Base-by-base conservation (phyloP, 257 asterid genomes). In the Salvia hispanica region DNA sequence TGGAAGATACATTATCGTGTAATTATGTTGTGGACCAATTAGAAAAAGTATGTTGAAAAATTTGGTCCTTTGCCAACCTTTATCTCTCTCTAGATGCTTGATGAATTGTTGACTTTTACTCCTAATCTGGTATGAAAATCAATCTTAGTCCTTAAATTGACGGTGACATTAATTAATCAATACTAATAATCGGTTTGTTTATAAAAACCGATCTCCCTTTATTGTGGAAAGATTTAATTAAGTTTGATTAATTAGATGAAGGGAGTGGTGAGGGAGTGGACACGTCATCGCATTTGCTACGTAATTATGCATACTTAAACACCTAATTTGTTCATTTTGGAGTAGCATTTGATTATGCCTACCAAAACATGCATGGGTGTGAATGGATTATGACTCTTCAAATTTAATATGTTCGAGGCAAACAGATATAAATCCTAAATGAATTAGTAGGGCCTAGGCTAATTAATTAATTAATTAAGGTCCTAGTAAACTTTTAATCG, bases 401-500 rank as follows among this genome's bases (percentile, higher is more conserved):
- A 25, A 25, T 25, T 25, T 0, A 25, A 66, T 54, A n/a, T 9
- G 0, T 16, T n/a, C 33, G 9, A 66, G 40, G 12, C 50, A 25
- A 1, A 50, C 39, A 12, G 53, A 40, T 28, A 39, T 13, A 54
- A 40, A 28, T 57, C 21, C 48, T 21, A 31, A 58, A 58, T 57
- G 14, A 34, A 45, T 56, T 55, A n/a, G 47, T 58, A 58, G 66
- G 28, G 40, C 33, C 12, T 44, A 66, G 18, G 58, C 15, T 45
- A 53, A 43, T 56, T n/a, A 28, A 44, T 56, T n/a, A 28, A 44
- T 68, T 33, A 28, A 37, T 18, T 42, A 21, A 61, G 43, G 59
- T 11, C 14, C 43, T 69, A 69, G 59, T 16, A 36, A 0, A 54
- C 28, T 67, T 64, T 54, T 40, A 54, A 43, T 54, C 39, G 64